phyloP scores from a whole-genome alignment of 192 early-diverging fungal species.

The Diversispora eburnea region DNA sequence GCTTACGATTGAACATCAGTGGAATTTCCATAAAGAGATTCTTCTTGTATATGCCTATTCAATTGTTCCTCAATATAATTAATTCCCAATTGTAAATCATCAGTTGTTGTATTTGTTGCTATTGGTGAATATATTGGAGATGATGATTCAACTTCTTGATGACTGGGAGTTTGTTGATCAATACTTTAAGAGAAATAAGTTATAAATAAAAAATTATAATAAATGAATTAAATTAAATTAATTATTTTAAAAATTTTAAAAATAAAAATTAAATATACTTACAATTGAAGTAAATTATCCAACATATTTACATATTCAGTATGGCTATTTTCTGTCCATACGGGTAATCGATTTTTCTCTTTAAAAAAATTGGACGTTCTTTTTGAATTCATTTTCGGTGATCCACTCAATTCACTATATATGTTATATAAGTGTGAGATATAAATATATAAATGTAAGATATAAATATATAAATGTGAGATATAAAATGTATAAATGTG shows the following conservation, averaged over 20 bases:
- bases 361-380: conserved; percentile 34
- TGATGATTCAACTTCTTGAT: not conserved
- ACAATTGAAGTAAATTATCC: conserved; percentile 51
- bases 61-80: conserved; percentile 40
- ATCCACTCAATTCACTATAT: not conserved
- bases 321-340: conserved; percentile 40
- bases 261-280: conserved; percentile 31
- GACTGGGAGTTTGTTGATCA: conserved; percentile 58
- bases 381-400: conserved; percentile 8
- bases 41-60: conserved; percentile 46
- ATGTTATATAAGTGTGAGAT: no score
- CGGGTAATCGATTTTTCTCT: conserved; percentile 32
- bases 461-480: not conserved
- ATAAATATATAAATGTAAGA: not conserved
- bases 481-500: not conserved
- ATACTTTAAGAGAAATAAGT: conserved; percentile 40
- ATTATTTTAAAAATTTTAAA: not conserved
- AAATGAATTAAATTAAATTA: not conserved
- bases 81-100: not conserved
- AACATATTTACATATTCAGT: conserved; percentile 51
- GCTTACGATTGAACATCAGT: conserved; percentile 39
- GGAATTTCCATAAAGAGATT: conserved; percentile 40
- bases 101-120: not conserved
- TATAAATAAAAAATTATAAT: not conserved
- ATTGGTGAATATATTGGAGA: not conserved